Evolutionary conservation across 108 stramenopile species (phyloP).

Genomic region (Discostella stelligeroides): DNA sequence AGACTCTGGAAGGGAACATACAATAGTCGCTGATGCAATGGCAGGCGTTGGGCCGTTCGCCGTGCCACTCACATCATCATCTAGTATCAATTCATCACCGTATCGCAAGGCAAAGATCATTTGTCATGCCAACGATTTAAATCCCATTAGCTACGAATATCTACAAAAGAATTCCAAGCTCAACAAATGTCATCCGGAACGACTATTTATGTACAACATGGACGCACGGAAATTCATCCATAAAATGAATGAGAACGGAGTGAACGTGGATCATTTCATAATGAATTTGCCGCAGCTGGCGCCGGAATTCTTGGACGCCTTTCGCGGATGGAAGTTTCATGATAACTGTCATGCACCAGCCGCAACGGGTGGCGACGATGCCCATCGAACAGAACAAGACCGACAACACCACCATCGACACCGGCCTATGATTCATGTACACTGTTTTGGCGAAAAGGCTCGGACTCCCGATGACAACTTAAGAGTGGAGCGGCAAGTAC

Average conservation of each 20-base stretch:
- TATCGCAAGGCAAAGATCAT: slow-evolving; percentile 25
- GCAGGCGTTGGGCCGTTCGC: slow-evolving; percentile 98
- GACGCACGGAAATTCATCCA: slow-evolving; percentile 90
- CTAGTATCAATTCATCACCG: slow-evolving; percentile 10
- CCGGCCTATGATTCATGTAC: slow-evolving; percentile 74
- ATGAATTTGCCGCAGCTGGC: slow-evolving; percentile 96
- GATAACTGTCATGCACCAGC: not conserved
- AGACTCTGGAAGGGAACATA: slow-evolving; percentile 14
- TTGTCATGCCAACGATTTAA: slow-evolving; percentile 86
- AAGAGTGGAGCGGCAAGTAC: slow-evolving; percentile 42
- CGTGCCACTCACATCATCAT: slow-evolving; percentile 80
- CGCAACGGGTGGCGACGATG: not conserved
- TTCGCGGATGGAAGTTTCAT: slow-evolving; percentile 71
- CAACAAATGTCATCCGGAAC: slow-evolving; percentile 77
- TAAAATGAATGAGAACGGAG: slow-evolving; percentile 57
- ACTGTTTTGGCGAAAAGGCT: slow-evolving; percentile 81
- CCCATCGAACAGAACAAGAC: not conserved
- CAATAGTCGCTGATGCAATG: slow-evolving; percentile 91
- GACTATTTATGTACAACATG: slow-evolving; percentile 76
- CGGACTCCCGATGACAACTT: slow-evolving; percentile 29
- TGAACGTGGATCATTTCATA: slow-evolving; percentile 80
- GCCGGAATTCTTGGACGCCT: slow-evolving; percentile 94
- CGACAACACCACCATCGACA: not conserved
- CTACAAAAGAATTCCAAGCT: slow-evolving; percentile 72
- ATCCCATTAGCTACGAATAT: slow-evolving; percentile 83